Evolutionary conservation across 331 rosid species (phyloP).

Genomic region (Malus hybrid): DNA sequence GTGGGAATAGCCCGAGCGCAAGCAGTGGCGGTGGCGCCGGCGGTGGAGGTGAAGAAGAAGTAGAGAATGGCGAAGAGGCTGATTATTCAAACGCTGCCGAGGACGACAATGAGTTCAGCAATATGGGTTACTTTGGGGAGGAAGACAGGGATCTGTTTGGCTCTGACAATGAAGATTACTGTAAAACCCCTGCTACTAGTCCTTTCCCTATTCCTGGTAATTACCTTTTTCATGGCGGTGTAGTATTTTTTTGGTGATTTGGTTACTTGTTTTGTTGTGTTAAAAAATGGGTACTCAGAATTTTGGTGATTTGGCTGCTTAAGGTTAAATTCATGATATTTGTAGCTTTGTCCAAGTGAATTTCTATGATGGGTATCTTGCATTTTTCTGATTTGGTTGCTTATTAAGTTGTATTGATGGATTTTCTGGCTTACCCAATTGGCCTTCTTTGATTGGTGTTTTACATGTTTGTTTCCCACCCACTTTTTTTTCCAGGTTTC

Average conservation of each 20-base stretch:
- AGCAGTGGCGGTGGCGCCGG: conserved; percentile 38
- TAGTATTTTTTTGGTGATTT: not conserved
- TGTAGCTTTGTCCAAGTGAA: not conserved
- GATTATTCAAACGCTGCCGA: conserved; percentile 11
- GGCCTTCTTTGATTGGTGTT: not conserved
- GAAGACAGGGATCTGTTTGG: conserved; percentile 80
- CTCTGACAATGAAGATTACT: conserved; percentile 79
- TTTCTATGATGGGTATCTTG: not conserved
- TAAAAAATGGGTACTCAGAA: not conserved
- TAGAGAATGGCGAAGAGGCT: conserved; percentile 50
- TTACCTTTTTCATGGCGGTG: not conserved
- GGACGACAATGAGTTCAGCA: conserved; percentile 12
- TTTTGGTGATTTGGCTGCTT: not conserved
- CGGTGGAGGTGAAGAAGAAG: conserved; percentile 29
- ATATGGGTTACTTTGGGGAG: conserved; percentile 2
- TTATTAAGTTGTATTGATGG: not conserved
- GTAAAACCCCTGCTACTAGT: conserved; percentile 66
- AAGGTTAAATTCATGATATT: not conserved
- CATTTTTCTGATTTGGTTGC: not conserved
- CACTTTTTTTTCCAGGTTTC: not conserved
- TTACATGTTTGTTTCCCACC: not conserved
- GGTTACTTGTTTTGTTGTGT: not conserved
- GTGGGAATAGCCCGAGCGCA: conserved; percentile 20
- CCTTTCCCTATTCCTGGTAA: conserved; percentile 75
- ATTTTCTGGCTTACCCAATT: not conserved